Percentiles rank a stretch among this genome's conserved stretches.
Conservation (phyloP, 2,329 filamentous ascomycete species). For the Talaromyces pinophilus region DNA sequence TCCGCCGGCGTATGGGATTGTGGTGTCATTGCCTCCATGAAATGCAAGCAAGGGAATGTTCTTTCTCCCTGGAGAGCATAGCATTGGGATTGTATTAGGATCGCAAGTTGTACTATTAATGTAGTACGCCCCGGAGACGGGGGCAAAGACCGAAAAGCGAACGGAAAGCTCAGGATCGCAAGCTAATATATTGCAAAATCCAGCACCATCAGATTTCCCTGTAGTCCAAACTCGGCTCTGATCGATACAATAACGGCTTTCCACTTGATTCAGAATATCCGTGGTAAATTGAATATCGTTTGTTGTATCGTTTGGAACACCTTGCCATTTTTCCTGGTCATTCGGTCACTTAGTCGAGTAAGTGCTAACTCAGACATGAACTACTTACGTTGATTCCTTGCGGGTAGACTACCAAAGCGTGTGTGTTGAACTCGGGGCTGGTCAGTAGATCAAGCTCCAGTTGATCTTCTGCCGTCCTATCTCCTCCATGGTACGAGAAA, state of each 20-base stretch:
- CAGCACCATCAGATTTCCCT: background rate
- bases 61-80: background rate
- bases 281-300: constrained; percentile 17
- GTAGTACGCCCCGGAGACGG: background rate
- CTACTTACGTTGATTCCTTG: background rate
- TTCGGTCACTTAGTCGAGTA: background rate
- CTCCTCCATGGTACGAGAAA: background rate
- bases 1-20: background rate
- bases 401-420: background rate
- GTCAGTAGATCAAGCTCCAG: background rate
- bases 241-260: background rate
- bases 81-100: background rate
- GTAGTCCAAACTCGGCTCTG: background rate
- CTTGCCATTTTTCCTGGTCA: constrained; percentile 17
- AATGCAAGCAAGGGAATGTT: background rate
- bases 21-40: background rate
- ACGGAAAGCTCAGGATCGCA: background rate
- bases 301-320: constrained; percentile 1
- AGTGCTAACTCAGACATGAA: background rate
- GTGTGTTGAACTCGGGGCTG: background rate
- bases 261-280: constrained; percentile 1
- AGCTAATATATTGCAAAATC: background rate
- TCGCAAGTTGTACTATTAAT: background rate
- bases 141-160: background rate
- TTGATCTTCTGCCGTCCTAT: background rate